Evolutionary conservation across 2,329 filamentous ascomycete species (phyloP).

Genomic region (Xylaria sp.): DNA sequence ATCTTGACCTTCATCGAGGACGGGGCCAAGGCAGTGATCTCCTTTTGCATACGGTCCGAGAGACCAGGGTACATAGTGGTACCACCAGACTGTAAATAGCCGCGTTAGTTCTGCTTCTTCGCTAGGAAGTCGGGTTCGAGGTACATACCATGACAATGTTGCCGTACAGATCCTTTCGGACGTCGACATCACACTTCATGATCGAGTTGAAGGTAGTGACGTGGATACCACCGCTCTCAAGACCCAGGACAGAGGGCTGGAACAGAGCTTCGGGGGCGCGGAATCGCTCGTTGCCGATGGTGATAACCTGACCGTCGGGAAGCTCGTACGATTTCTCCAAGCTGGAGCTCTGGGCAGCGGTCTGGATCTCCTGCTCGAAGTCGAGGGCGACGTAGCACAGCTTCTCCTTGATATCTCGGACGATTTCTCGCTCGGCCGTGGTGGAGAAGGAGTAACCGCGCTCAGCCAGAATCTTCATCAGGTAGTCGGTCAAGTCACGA

Average conservation of each 20-base stretch:
- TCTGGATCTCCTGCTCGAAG: slow-evolving; percentile 99
- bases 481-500: slow-evolving; percentile 99
- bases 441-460: slow-evolving; percentile 99
- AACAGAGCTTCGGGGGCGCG: slow-evolving; percentile 99
- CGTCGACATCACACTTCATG: slow-evolving; percentile 99
- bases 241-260: slow-evolving; percentile 97
- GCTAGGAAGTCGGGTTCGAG: slow-evolving; percentile 5
- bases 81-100: slow-evolving; percentile 81
- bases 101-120: slow-evolving; percentile 36
- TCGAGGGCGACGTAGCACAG: slow-evolving; percentile 99
- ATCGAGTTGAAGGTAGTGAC: slow-evolving; percentile 99
- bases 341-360: slow-evolving; percentile 96
- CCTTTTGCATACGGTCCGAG: slow-evolving; percentile 99
- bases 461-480: slow-evolving; percentile 99
- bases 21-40: slow-evolving; percentile 98
- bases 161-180: slow-evolving; percentile 99
- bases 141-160: slow-evolving; percentile 99
- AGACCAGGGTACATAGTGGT: slow-evolving; percentile 99
- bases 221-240: slow-evolving; percentile 98
- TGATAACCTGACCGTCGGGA: slow-evolving; percentile 99
- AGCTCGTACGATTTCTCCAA: slow-evolving; percentile 99
- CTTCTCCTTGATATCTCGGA: slow-evolving; percentile 99
- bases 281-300: slow-evolving; percentile 99
- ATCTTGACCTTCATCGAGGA: slow-evolving; percentile 99
- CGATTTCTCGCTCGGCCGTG: slow-evolving; percentile 99